These are phyloP conservation scores for Cronartium quercuum DNA, from an alignment of 1,284 basidiomycete genomes.

Conservation along the genomic window DNA sequence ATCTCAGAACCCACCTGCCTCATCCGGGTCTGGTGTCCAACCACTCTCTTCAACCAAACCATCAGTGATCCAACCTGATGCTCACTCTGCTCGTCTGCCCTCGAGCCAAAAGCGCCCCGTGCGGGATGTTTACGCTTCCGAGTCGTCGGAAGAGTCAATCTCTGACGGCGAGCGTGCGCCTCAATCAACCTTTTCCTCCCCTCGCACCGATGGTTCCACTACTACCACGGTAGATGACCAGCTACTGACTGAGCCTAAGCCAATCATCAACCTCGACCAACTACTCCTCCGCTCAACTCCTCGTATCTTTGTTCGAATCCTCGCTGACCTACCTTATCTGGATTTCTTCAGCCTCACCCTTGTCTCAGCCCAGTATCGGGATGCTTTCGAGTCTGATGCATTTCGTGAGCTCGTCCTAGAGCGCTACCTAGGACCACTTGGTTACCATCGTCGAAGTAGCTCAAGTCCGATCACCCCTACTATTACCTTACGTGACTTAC, in stretches of 20 bases:
- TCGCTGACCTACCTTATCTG: conserved; percentile 19
- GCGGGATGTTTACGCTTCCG: not conserved
- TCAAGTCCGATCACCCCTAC: not conserved
- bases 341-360: conserved; percentile 28
- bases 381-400: not conserved
- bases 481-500: conserved; percentile 24
- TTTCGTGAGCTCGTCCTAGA: conserved; percentile 15
- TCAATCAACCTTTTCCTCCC: too few relatives aligned
- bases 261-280: conserved; percentile 19
- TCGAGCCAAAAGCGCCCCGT: too few relatives aligned
- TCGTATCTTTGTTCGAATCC: conserved; percentile 19
- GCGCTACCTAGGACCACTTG: conserved; percentile 13
- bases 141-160: not conserved
- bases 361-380: not conserved
- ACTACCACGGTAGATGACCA: too few relatives aligned
- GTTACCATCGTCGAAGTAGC: not conserved
- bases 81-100: too few relatives aligned
- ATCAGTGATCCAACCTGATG: too few relatives aligned
- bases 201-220: too few relatives aligned
- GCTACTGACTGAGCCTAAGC: too few relatives aligned
- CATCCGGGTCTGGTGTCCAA: too few relatives aligned
- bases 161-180: too few relatives aligned
- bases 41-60: too few relatives aligned
- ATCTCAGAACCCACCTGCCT: too few relatives aligned
- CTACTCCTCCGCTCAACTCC: not conserved